Conservation (phyloP, 2,329 filamentous ascomycete genomes). For the Aulographum hederae region DNA sequence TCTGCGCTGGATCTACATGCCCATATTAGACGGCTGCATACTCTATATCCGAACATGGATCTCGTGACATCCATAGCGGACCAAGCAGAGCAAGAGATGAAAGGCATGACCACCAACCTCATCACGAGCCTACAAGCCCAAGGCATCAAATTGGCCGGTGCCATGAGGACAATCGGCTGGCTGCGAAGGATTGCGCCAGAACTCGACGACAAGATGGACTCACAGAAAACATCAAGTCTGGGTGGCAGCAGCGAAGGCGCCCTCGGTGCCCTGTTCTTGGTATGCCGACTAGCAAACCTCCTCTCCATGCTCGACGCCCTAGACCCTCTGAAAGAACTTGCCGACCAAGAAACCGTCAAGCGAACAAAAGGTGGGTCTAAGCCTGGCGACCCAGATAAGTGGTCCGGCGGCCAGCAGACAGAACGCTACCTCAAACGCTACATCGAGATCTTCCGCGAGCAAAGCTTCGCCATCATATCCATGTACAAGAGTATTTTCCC, state of each 20-base stretch:
- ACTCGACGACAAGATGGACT: constrained; percentile 30
- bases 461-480: constrained; percentile 88
- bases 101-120: constrained; percentile 70
- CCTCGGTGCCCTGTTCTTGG: constrained; percentile 68
- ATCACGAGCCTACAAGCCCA: constrained; percentile 60
- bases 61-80: constrained; percentile 53
- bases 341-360: constrained; percentile 59
- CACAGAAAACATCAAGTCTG: constrained; percentile 11
- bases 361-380: constrained; percentile 15
- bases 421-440: constrained; percentile 89
- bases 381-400: constrained; percentile 21
- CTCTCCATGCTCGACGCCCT: constrained; percentile 65
- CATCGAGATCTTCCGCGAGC: constrained; percentile 93
- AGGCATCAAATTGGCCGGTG: constrained; percentile 70
- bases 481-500: constrained; percentile 87
- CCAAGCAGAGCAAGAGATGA: constrained; percentile 77
- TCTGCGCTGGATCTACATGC: constrained; percentile 79
- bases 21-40: constrained; percentile 76
- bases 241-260: constrained; percentile 35
- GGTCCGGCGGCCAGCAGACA: constrained; percentile 70
- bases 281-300: constrained; percentile 68
- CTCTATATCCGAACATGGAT: constrained; percentile 62
- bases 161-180: constrained; percentile 83
- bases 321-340: constrained; percentile 69
- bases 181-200: constrained; percentile 74